Evolutionary conservation across 345 rosid species (phyloP), one percentile per base, ranked within the genome.

Genomic region (Eucalyptus caleyi): DNA sequence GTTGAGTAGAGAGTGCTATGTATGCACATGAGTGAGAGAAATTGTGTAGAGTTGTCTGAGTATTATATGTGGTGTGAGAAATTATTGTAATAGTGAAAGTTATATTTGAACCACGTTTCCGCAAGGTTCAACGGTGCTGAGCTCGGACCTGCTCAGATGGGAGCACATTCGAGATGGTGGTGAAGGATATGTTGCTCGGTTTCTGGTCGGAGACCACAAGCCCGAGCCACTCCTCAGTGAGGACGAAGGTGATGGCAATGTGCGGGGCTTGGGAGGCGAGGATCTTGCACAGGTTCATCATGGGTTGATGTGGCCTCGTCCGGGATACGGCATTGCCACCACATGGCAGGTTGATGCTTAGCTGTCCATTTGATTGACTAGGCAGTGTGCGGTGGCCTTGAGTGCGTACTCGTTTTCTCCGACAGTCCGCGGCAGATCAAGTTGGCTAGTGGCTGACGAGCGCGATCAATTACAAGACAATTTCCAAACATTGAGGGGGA

Each of bases 241-340:
- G 53, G 32, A 93, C 91, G 50, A 92, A 91, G 86, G 92, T 88
- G 89, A 91, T 72, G 18, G 60, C 45, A 86, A 92, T 42, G 45
- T 72, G 83, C 50, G 90, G 88, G 32, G 87, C 80, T n/a, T 72
- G 89, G 49, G 91, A 90, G 42, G 88, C 88, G 3, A 93, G 87
- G 23, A 44, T 69, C 88, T 92, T 91, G 89, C 93, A 90, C 65
- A 93, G 87, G 91, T 91, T 91, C 93, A 93, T 88, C 94, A 92
- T 91, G 65, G 94, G 69, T 91, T 92, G 88, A 91, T 65, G 88
- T 91, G 94, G 87, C 92, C 93, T 51, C 90, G 72, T 2, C 93
- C 92, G 5, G 94, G 94, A 69, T 89, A 92, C 12, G 94, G 92
- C 77, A 91, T 47, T 16, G 91, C 94, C 86, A 92, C 88, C 65